These are phyloP conservation scores for Pyrenophora seminiperda DNA, from an alignment of 2,329 filamentous ascomycete species.

Conservation along the genomic window DNA sequence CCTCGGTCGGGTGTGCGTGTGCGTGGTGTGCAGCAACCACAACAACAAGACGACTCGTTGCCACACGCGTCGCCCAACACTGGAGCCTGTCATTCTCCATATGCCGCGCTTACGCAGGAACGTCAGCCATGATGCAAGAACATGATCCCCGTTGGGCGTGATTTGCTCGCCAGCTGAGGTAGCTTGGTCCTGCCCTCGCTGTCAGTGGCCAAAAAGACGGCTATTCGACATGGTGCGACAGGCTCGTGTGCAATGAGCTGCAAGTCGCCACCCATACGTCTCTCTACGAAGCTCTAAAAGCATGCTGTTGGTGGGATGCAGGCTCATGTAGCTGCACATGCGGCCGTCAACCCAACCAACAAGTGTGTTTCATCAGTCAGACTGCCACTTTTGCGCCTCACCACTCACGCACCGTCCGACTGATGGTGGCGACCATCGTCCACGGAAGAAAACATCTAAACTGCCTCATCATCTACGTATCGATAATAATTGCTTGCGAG, in stretches of 20 bases:
- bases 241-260: constrained; percentile 25
- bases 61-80: constrained; percentile 25
- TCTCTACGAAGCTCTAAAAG: constrained; percentile 25
- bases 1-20: neutral
- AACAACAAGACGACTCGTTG: constrained; percentile 19
- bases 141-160: constrained; percentile 32
- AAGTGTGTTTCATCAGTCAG: constrained; percentile 36
- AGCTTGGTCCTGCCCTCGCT: constrained; percentile 24
- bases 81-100: constrained; percentile 19
- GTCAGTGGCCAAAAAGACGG: constrained; percentile 33
- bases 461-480: constrained; percentile 23
- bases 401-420: no score
- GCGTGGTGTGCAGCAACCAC: constrained; percentile 16
- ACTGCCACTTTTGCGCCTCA: constrained; percentile 7
- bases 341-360: constrained; percentile 17
- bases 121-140: constrained; percentile 31
- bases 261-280: constrained; percentile 29
- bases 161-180: constrained; percentile 39
- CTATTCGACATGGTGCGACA: constrained; percentile 44
- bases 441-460: constrained; percentile 2
- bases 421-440: constrained; percentile 7
- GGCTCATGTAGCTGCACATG: constrained; percentile 19
- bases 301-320: constrained; percentile 31
- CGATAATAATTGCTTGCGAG: constrained; percentile 18
- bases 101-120: constrained; percentile 38